These are phyloP conservation scores for Agrocybe praecox DNA, from an alignment of 768 basidiomycete species.

Conservation along the genomic window DNA sequence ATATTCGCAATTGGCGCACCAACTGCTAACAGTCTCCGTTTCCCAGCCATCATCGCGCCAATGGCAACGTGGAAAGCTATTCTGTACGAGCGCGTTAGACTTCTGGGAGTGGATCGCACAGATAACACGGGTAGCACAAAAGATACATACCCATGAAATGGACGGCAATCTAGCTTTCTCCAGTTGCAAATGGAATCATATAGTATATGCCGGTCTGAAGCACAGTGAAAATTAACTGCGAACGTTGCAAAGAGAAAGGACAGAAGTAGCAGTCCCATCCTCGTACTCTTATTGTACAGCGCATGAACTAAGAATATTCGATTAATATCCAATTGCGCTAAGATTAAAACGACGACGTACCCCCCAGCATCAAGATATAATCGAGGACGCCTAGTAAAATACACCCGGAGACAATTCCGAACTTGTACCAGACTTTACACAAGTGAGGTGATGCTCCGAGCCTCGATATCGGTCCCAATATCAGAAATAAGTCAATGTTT, in stretches of 20 bases:
- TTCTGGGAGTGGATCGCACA: neutral
- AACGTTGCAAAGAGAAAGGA: neutral
- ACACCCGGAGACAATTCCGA: neutral
- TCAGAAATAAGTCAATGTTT: neutral
- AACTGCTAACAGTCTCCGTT: neutral
- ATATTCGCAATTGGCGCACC: neutral
- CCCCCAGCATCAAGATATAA: neutral
- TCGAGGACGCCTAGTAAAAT: neutral
- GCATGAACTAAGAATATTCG: neutral
- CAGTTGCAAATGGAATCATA: neutral
- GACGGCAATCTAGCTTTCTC: neutral
- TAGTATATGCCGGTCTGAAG: neutral
- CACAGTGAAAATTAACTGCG: neutral
- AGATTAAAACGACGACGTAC: neutral
- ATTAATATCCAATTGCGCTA: too few relatives aligned
- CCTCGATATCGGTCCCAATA: neutral
- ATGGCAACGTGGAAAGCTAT: neutral
- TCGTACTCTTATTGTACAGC: neutral
- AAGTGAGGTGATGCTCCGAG: neutral
- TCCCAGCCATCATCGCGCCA: neutral
- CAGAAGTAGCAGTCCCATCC: neutral
- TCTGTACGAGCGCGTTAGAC: neutral
- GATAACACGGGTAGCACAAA: neutral
- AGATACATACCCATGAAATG: neutral
- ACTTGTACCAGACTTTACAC: neutral